phyloP scores from a whole-genome alignment of 768 basidiomycete genomes.

The Filobasidium floriforme region DNA sequence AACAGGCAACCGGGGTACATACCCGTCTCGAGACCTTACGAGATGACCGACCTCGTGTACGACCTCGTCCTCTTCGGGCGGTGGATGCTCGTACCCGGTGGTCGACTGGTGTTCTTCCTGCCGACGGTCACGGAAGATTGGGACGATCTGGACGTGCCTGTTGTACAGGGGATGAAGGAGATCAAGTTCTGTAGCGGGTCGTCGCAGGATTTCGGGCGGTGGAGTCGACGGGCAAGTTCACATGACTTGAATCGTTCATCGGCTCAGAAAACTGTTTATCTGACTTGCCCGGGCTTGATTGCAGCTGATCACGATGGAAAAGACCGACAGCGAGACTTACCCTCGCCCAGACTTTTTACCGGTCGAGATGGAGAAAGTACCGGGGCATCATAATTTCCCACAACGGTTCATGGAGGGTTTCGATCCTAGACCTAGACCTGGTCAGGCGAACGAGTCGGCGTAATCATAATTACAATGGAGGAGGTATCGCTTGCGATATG shows the following conservation, averaged over 20 bases:
- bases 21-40: slow-evolving; percentile 86
- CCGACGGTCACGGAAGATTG: slow-evolving; percentile 74
- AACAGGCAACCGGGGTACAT: slow-evolving; percentile 61
- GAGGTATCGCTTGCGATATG: too few species aligned
- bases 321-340: slow-evolving; percentile 40
- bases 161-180: slow-evolving; percentile 70
- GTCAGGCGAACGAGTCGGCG: too few species aligned
- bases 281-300: not conserved
- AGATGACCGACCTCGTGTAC: slow-evolving; percentile 68
- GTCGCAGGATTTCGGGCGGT: slow-evolving; percentile 85
- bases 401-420: slow-evolving; percentile 82
- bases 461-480: too few species aligned
- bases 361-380: slow-evolving; percentile 48
- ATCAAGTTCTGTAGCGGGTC: slow-evolving; percentile 52
- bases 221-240: slow-evolving; percentile 73
- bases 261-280: not conserved
- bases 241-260: not conserved
- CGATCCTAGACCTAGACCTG: not conserved
- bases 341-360: slow-evolving; percentile 12
- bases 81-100: slow-evolving; percentile 73
- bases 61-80: slow-evolving; percentile 77
- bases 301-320: slow-evolving; percentile 85
- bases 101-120: slow-evolving; percentile 89
- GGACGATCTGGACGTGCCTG: slow-evolving; percentile 71
- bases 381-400: slow-evolving; percentile 83